Evolutionary conservation across 1,284 basidiomycete genomes (phyloP), one percentile per base, ranked within the genome.

Genomic region (Rhizoctonia solani): DNA sequence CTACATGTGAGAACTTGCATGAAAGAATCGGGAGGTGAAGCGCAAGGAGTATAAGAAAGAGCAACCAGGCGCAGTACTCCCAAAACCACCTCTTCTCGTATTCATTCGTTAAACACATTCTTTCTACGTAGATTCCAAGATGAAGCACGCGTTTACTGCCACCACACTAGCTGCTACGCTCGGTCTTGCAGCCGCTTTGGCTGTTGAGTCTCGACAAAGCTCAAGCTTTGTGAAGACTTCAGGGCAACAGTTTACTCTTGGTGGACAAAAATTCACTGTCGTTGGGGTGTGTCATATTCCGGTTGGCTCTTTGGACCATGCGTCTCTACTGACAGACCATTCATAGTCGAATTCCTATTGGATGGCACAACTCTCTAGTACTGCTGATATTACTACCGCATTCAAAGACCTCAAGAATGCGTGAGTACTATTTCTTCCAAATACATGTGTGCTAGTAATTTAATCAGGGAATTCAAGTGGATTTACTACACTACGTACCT

Each of bases 401-500:
- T 81, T 86, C 71, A 69, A 80, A 13, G 84, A 87, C 71, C 85
- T 87, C 52, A 83, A 81, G 0, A 77, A 73, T 2, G 75, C 82
- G 56, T 59, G 42, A 59, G 56, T 47, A 14, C n/a, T n/a, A n/a
- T n/a, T 4, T 11, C n/a, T 8, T 8, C 37, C 37, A 39, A 16
- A 19, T 46, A 19, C 19, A 9, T 19, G 44, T 21, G 44, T 46
- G 21, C 8, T 21, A 46, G 6, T 19, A 46, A 14, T 5, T 46
- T 11, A 19, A 6, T 11, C 44, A 16, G 8, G 37, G 8, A 6
- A 46, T 34, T 14, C 25, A 13, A 59, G 56, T 19, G 85, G 86
- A 6, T 81, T 80, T 11, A 87, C 85, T 0, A 81, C 80, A 9
- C 82, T 87, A 23, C 79, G 85, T 55, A 86, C 85, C 42, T 86